These are phyloP conservation scores for Byssoonygena ceratinophila DNA, from an alignment of 2,329 filamentous ascomycete species.

Conservation along the genomic window DNA sequence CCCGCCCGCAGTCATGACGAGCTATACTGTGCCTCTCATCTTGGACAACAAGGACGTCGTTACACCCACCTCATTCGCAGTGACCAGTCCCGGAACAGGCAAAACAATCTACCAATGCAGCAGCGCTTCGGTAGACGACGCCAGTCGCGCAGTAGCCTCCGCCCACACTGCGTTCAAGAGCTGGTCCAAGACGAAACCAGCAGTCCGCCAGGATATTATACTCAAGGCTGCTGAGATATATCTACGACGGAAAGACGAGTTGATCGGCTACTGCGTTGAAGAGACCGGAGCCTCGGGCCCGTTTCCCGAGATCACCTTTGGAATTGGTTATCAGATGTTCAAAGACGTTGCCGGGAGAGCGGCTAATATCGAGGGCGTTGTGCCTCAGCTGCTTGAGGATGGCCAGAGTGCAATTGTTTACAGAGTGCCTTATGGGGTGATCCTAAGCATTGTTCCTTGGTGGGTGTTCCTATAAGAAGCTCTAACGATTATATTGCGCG, in stretches of 20 bases:
- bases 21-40: constrained; percentile 29
- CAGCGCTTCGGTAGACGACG: constrained; percentile 47
- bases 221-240: constrained; percentile 56
- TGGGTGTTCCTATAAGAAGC: constrained; percentile 37
- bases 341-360: constrained; percentile 45
- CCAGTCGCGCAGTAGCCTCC: constrained; percentile 46
- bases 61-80: constrained; percentile 35
- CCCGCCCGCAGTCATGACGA: background rate
- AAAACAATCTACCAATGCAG: constrained; percentile 47
- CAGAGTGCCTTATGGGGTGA: constrained; percentile 68
- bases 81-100: constrained; percentile 47
- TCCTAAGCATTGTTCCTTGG: constrained; percentile 74
- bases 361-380: constrained; percentile 39
- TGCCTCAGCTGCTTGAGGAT: constrained; percentile 41
- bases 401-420: constrained; percentile 53
- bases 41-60: constrained; percentile 36
- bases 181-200: constrained; percentile 56
- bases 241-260: constrained; percentile 48
- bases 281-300: constrained; percentile 45
- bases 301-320: constrained; percentile 30
- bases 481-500: too few relatives aligned
- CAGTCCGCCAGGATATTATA: constrained; percentile 48
- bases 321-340: constrained; percentile 29
- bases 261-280: constrained; percentile 48
- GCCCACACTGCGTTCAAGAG: constrained; percentile 57